phyloP scores from a whole-genome alignment of 2,329 filamentous ascomycete species.

The Hortaea werneckii region DNA sequence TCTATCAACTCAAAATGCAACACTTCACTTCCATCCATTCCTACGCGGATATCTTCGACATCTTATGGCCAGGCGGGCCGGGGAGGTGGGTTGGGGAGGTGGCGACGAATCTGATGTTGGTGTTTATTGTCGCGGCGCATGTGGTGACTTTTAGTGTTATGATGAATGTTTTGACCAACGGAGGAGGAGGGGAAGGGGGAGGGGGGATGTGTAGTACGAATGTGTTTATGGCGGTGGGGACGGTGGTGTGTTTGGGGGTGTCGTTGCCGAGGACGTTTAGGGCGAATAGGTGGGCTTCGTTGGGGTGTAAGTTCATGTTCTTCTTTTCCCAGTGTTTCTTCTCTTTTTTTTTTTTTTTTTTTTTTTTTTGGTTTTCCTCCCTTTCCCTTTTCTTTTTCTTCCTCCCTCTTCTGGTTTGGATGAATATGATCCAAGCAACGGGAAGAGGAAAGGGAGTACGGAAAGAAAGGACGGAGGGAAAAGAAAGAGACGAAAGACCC shows the following conservation, averaged over 20 bases:
- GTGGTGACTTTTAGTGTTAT: conserved; percentile 60
- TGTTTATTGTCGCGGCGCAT: conserved; percentile 64
- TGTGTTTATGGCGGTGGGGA: conserved; percentile 50
- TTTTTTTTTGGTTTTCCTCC: no score
- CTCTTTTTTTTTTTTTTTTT: no score
- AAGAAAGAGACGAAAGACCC: background rate
- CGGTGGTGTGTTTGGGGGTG: conserved; percentile 48
- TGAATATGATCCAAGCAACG: no score
- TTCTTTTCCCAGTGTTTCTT: no score
- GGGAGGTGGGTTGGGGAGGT: conserved; percentile 53
- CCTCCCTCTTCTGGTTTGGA: no score
- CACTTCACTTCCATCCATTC: conserved; percentile 49
- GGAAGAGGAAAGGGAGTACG: no score
- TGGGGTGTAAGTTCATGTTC: conserved; percentile 38
- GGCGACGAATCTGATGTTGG: conserved; percentile 53
- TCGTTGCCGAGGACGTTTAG: conserved; percentile 54
- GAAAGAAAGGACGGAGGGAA: no score
- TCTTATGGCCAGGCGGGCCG: conserved; percentile 47
- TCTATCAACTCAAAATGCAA: conserved; percentile 47
- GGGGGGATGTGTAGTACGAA: conserved; percentile 27
- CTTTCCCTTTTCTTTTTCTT: no score
- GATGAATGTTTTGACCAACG: conserved; percentile 51
- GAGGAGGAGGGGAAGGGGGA: no score
- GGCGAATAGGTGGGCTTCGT: conserved; percentile 52
- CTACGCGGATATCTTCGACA: conserved; percentile 56